Percentiles rank a stretch among this genome's conserved stretches.
Evolutionary conservation across 2,329 filamentous ascomycete species (phyloP).

Genomic region (Fusarium sp.): DNA sequence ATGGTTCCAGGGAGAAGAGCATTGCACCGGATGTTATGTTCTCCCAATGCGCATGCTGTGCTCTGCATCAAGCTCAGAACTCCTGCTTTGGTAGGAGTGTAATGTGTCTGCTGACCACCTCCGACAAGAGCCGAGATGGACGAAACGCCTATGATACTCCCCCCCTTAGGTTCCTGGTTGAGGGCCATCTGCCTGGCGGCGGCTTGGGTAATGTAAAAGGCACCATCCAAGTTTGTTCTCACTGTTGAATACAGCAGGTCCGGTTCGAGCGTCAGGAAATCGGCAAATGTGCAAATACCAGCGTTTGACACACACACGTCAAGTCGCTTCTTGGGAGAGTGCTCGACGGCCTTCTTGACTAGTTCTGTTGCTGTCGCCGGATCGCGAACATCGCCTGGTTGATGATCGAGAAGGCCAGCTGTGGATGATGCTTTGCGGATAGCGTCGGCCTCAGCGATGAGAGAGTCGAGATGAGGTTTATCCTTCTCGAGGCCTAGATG

Average conservation of each 20-base stretch:
- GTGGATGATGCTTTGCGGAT: conserved; percentile 56
- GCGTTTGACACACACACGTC: conserved; percentile 90
- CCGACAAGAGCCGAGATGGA: conserved; percentile 81
- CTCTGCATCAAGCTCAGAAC: conserved; percentile 85
- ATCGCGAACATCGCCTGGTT: conserved; percentile 81
- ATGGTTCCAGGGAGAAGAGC: conserved; percentile 86
- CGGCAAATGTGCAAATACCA: conserved; percentile 86
- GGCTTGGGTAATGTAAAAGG: conserved; percentile 89
- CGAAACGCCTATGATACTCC: conserved; percentile 81
- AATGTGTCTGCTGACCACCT: conserved; percentile 82
- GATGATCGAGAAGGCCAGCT: conserved; percentile 68
- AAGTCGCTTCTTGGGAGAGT: conserved; percentile 60
- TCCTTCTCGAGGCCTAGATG: conserved; percentile 72
- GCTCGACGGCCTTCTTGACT: conserved; percentile 71
- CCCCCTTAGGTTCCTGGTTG: conserved; percentile 70
- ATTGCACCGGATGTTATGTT: conserved; percentile 82
- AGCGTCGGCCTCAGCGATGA: conserved; percentile 61
- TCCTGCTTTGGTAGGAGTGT: conserved; percentile 89
- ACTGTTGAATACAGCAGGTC: conserved; percentile 78
- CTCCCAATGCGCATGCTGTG: conserved; percentile 80
- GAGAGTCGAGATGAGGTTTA: conserved; percentile 60
- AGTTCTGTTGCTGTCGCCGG: conserved; percentile 76
- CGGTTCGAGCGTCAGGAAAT: conserved; percentile 79
- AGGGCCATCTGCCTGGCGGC: conserved; percentile 84
- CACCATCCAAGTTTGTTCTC: conserved; percentile 83